Evolutionary conservation across 371 early-diverging fungal species (phyloP), one percentile per base, ranked within the genome.

Genomic region (Mortierella sp.): DNA sequence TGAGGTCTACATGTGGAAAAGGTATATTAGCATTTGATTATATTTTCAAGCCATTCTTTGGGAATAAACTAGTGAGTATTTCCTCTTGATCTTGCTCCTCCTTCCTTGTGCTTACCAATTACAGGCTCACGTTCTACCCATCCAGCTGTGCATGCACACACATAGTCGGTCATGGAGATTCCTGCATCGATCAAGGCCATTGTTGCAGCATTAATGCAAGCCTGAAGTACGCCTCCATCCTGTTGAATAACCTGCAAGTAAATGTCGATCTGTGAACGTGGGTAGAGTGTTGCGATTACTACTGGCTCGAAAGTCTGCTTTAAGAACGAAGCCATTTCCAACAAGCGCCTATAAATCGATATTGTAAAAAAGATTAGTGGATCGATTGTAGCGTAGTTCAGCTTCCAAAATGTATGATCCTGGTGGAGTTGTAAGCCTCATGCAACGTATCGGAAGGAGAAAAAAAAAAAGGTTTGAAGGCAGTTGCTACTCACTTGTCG

Each of bases 151-250:
- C 94, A 94, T n/a, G 98, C 97, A 63, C 91, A 91, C 4, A 98
- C 96, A 85, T 95, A 97, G 69, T 98, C 99, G 12, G 84, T 75
- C 97, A 98, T 96, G n/a, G 98, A 93, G 35, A 98, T 92, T 49
- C 99, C 98, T 7, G 99, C 99, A 77, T 98, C 96, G n/a, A 98
- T 92, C 67, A 98, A 79, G 0, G 99, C 99, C 88, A 98, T 81
- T 8, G 96, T 95, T 0, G 96, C 90, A 3, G 97, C 99, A 84
- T 98, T 98, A 63, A 98, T 95, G 65, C 95, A 96, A 8, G 93
- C 85, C 72, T 95, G 95, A 26, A 97, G 82, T 32, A 83, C 85
- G 69, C 97, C 97, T 26, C 99, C 98, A 79, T 98, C 98, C 70
- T 92, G 88, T 72, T 98, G 97, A 63, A 98, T 86, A 31, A 98